A percentile compares a stretch with the other conserved stretches of the same genome.
Conservation (phyloP, 2,329 filamentous ascomycete species). For the Laburnicola sp. region DNA sequence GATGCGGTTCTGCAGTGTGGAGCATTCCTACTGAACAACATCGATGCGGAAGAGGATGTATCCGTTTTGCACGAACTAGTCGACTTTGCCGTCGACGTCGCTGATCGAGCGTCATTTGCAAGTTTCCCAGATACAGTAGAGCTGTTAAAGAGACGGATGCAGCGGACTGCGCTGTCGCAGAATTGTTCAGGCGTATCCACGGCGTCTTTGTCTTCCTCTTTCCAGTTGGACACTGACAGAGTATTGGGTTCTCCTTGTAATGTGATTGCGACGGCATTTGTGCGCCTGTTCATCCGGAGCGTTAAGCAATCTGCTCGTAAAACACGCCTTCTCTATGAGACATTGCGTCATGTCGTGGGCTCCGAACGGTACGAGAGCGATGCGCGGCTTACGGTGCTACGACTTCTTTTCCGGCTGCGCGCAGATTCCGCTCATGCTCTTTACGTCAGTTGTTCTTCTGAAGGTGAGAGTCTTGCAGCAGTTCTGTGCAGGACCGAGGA, state of each 20-base stretch:
- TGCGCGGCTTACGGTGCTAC: constrained; percentile 44
- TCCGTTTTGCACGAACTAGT: constrained; percentile 67
- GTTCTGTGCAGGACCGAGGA: constrained; percentile 68
- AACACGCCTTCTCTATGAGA: constrained; percentile 53
- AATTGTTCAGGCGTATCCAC: constrained; percentile 3
- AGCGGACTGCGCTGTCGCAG: constrained; percentile 18
- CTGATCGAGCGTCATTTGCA: constrained; percentile 60
- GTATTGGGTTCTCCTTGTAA: constrained; percentile 61
- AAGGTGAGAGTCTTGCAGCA: constrained; percentile 72
- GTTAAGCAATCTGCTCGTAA: constrained; percentile 69
- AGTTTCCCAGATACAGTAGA: constrained; percentile 56
- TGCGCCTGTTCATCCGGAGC: constrained; percentile 74
- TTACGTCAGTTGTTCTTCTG: constrained; percentile 69
- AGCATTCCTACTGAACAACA: constrained; percentile 62
- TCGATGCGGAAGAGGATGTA: constrained; percentile 66
- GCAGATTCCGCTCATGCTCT: constrained; percentile 80
- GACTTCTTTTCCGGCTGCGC: constrained; percentile 72
- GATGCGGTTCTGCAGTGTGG: constrained; percentile 63
- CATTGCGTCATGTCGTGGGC: constrained; percentile 39
- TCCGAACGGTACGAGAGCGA: constrained; percentile 39
- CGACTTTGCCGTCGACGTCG: constrained; percentile 66
- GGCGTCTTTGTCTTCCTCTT: constrained; percentile 24
- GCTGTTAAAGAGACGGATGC: constrained; percentile 49
- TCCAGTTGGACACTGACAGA: constrained; percentile 18
- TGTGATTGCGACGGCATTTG: constrained; percentile 70